Evolutionary conservation across 2,329 filamentous ascomycete species (phyloP).

Genomic region (Ophiosphaerella narmari): DNA sequence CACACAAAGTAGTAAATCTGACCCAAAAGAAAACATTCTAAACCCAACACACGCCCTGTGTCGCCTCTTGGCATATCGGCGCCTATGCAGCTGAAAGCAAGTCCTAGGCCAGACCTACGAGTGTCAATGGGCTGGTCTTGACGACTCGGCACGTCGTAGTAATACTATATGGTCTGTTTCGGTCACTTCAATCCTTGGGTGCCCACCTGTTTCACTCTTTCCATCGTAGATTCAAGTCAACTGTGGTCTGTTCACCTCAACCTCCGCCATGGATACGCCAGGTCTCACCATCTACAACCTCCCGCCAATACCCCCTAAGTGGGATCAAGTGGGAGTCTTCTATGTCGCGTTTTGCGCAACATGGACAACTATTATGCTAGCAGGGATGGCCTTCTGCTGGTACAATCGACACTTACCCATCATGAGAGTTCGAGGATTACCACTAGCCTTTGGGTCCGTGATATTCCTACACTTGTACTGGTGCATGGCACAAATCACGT

Average conservation of each 20-base stretch:
- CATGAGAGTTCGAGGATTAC: constrained; percentile 17
- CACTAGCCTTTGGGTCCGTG: constrained; percentile 16
- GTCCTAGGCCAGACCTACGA: too few relatives aligned
- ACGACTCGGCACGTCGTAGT: too few relatives aligned
- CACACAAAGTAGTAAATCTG: too few relatives aligned
- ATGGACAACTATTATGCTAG: constrained; percentile 20
- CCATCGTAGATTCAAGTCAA: background rate
- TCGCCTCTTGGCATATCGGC: too few relatives aligned
- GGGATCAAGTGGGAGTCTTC: constrained; percentile 21
- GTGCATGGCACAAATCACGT: constrained; percentile 19
- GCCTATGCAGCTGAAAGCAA: too few relatives aligned
- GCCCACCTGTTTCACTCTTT: background rate
- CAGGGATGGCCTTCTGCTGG: constrained; percentile 20
- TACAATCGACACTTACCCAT: constrained; percentile 19
- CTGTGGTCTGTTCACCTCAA: background rate
- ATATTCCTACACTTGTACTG: constrained; percentile 23
- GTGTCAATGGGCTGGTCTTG: too few relatives aligned
- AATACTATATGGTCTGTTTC: too few relatives aligned
- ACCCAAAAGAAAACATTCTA: too few relatives aligned
- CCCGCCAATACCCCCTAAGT: constrained; percentile 12
- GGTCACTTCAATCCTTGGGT: too few relatives aligned
- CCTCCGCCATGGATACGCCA: background rate
- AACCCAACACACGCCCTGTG: too few relatives aligned
- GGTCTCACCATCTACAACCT: constrained; percentile 20
- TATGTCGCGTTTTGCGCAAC: constrained; percentile 14